Percentiles rank a stretch among this genome's conserved stretches.
These are phyloP conservation scores for Elongisporangium anandrum DNA, from an alignment of 352 stramenopile genomes.

Conservation along the genomic window DNA sequence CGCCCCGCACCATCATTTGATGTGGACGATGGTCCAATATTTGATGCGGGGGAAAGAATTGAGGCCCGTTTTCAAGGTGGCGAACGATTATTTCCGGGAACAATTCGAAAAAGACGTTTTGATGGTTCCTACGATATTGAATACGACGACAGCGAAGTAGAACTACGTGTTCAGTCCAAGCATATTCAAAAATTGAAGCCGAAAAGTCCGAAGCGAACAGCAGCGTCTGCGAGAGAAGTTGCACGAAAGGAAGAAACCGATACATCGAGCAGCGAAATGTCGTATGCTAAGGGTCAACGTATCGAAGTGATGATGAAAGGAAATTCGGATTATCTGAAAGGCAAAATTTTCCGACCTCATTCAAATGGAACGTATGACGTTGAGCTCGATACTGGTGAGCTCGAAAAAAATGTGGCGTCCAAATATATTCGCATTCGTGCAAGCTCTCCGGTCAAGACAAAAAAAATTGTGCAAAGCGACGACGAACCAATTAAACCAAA, in stretches of 20 bases:
- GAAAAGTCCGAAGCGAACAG: slow-evolving; percentile 19
- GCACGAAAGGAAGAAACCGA: slow-evolving; percentile 18
- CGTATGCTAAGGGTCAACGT: slow-evolving; percentile 44
- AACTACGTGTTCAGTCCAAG: slow-evolving; percentile 41
- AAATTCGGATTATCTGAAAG: slow-evolving; percentile 34
- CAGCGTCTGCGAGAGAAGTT: slow-evolving; percentile 14
- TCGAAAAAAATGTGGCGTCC: slow-evolving; percentile 35
- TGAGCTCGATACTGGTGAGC: slow-evolving; percentile 58
- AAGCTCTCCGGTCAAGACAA: slow-evolving; percentile 23
- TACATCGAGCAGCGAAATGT: slow-evolving; percentile 29
- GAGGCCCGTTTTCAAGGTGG: slow-evolving; percentile 39
- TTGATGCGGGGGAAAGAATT: slow-evolving; percentile 34
- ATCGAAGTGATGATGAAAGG: slow-evolving; percentile 58
- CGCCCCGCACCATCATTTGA: slow-evolving; percentile 9
- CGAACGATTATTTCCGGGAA: slow-evolving; percentile 35
- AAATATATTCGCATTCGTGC: slow-evolving; percentile 25
- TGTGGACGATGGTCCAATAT: slow-evolving; percentile 17
- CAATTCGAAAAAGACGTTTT: slow-evolving; percentile 31
- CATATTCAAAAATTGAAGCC: slow-evolving; percentile 32
- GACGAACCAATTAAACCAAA: slow-evolving; percentile 21
- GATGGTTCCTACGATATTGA: slow-evolving; percentile 42
- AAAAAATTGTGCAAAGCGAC: slow-evolving; percentile 29
- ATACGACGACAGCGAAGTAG: slow-evolving; percentile 60
- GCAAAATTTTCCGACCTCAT: slow-evolving; percentile 37
- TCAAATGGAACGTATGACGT: slow-evolving; percentile 62